Evolutionary conservation across 192 early-diverging fungal genomes (phyloP).

Genomic region (Borealophlyctis nickersoniae): DNA sequence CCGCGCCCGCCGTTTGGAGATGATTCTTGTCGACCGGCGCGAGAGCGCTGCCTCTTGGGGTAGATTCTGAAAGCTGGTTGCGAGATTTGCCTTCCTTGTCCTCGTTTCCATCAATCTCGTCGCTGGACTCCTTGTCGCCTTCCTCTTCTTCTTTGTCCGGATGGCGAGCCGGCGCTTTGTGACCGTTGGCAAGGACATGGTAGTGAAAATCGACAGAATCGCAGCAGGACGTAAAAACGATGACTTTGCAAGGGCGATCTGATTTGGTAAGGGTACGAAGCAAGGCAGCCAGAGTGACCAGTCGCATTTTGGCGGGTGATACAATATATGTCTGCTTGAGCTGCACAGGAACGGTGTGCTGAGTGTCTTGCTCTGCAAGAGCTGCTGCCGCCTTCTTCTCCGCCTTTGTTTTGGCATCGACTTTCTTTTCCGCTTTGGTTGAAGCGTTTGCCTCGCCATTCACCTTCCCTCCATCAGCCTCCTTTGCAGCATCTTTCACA

Average conservation of each 20-base stretch:
- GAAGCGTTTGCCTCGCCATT: not conserved
- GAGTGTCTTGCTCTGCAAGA: not conserved
- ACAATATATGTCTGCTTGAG: conserved; percentile 83
- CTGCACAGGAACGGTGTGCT: conserved; percentile 71
- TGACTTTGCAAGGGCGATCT: conserved; percentile 57
- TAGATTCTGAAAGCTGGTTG: not conserved
- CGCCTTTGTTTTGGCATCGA: conserved; percentile 30
- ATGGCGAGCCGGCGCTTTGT: conserved; percentile 5
- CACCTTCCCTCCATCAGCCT: not conserved
- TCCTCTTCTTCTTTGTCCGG: conserved; percentile 15
- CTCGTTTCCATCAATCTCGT: conserved; percentile 23
- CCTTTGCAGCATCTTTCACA: not conserved
- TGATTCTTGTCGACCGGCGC: conserved; percentile 26
- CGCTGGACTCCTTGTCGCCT: conserved; percentile 22
- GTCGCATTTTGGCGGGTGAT: conserved; percentile 85
- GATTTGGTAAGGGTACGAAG: conserved; percentile 58
- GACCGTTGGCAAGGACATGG: conserved; percentile 70
- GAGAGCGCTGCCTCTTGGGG: conserved; percentile 14
- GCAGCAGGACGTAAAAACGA: conserved; percentile 91
- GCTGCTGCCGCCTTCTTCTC: not conserved
- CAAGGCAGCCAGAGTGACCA: conserved; percentile 78
- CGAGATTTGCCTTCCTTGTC: conserved; percentile 6
- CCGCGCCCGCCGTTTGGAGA: conserved; percentile 35
- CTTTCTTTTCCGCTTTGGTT: conserved; percentile 22
- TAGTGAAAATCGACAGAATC: conserved; percentile 96